A percentile compares a stretch with the other conserved stretches of the same genome.
phyloP scores from a whole-genome alignment of 129 eudicot genomes.

The Chrysanthemum seticuspe region DNA sequence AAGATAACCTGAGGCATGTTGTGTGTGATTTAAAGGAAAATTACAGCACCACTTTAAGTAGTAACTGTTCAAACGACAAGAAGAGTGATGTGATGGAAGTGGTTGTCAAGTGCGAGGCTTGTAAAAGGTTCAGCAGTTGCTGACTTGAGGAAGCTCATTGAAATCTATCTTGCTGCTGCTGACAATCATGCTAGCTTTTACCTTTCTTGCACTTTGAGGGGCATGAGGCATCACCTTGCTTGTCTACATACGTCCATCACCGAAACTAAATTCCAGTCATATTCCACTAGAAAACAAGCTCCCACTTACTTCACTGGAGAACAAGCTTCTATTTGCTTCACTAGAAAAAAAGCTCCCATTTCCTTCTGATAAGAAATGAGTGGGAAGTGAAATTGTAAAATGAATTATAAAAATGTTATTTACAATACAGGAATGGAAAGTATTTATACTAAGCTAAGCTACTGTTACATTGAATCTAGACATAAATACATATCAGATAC shows the following conservation, averaged over 20 bases:
- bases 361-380: too few relatives aligned
- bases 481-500: too few relatives aligned
- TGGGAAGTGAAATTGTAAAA: too few relatives aligned
- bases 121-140: slow-evolving; percentile 57
- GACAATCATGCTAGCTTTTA: slow-evolving; percentile 46
- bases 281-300: slow-evolving; percentile 31
- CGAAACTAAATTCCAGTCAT: slow-evolving; percentile 23
- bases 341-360: slow-evolving; percentile 59
- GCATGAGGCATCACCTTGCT: slow-evolving; percentile 45
- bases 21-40: slow-evolving; percentile 50
- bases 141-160: slow-evolving; percentile 69
- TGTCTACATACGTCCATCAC: slow-evolving; percentile 45
- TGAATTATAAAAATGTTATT: too few relatives aligned
- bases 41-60: slow-evolving; percentile 34
- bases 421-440: too few relatives aligned
- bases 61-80: slow-evolving; percentile 7
- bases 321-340: slow-evolving; percentile 46
- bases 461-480: too few relatives aligned
- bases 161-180: slow-evolving; percentile 51
- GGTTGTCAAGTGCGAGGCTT: slow-evolving; percentile 68
- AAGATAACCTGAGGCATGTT: not conserved
- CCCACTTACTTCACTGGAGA: slow-evolving; percentile 50
- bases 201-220: slow-evolving; percentile 57
- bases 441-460: too few relatives aligned
- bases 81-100: slow-evolving; percentile 39